Evolutionary conservation across 495 filamentous ascomycete genomes (phyloP), one percentile per base, ranked within the genome.

Genomic region (Friedmanniomyces simplex): DNA sequence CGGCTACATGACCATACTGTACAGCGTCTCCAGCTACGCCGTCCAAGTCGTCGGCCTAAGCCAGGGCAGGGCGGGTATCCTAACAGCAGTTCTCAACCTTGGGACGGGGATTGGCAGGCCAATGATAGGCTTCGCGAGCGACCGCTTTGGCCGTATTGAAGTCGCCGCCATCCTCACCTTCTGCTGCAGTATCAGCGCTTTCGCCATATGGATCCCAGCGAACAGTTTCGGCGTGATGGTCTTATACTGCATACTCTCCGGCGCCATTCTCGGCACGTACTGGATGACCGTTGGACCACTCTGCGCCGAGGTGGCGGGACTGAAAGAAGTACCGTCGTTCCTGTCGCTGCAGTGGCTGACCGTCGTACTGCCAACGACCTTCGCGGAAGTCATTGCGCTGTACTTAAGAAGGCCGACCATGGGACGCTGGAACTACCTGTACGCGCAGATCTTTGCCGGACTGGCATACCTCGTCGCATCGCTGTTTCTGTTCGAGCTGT

Each of bases 231-330:
- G 80, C 1, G 76, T 88, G 8, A 36, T 59, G 2, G 5, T 52
- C 16, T 53, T 59, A 8, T 52, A 8, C 37, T 13, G 48, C 10
- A 14, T 59, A 10, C 22, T 57, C 11, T 72, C 76, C 14, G 87
- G 87, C 6, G 75, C 73, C 11, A 80, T 88, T 14, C 74, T 82
- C 2, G 87, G 86, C 22, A 81, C 79, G 0, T 86, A 85, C 61
- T 89, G 86, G 85, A 81, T 56, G 54, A 81, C 80, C 6, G 73
- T 86, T 20, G 82, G 75, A 1, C 88, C 88, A 0, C 81, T 94
- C 10, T 76, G 81, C 21, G 83, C 85, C 0, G 88, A 94, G 65
- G 82, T 91, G 24, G 81, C 90, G 36, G 87, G 86, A 1, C 66
- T 94, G 12, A 74, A 77, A 61, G 73, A 87, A 45, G 72, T 91